These are phyloP conservation scores for Cladosporium sp. DNA, from an alignment of 2,329 filamentous ascomycete species.

Conservation along the genomic window DNA sequence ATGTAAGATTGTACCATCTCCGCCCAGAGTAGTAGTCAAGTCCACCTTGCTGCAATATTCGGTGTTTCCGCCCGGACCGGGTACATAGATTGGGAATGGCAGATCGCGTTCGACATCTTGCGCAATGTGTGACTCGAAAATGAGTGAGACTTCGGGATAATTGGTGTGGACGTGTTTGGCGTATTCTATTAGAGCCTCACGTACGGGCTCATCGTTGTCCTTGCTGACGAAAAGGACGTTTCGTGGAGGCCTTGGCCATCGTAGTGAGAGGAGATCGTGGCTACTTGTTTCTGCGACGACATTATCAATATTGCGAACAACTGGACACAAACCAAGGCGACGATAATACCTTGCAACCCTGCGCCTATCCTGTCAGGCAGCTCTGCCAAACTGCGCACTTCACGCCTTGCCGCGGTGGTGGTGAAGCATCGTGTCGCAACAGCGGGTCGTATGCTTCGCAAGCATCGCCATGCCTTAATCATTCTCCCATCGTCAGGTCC, in stretches of 20 bases:
- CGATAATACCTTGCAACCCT: slow-evolving; percentile 55
- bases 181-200: slow-evolving; percentile 55
- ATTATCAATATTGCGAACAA: slow-evolving; percentile 20
- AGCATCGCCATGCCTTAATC: slow-evolving; percentile 25
- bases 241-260: slow-evolving; percentile 64
- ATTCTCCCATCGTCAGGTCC: slow-evolving; percentile 27
- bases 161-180: slow-evolving; percentile 68
- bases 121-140: slow-evolving; percentile 77
- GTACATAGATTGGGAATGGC: slow-evolving; percentile 66
- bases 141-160: slow-evolving; percentile 75
- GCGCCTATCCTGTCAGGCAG: slow-evolving; percentile 58
- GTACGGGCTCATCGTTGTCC: slow-evolving; percentile 53
- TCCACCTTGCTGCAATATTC: slow-evolving; percentile 75
- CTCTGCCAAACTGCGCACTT: slow-evolving; percentile 49
- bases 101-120: slow-evolving; percentile 65
- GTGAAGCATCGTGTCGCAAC: slow-evolving; percentile 44
- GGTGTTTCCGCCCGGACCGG: slow-evolving; percentile 18
- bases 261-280: slow-evolving; percentile 60
- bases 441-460: slow-evolving; percentile 16
- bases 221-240: slow-evolving; percentile 69
- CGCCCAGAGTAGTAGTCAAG: slow-evolving; percentile 82
- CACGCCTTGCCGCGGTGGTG: slow-evolving; percentile 39
- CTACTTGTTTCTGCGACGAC: slow-evolving; percentile 49
- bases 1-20: slow-evolving; percentile 85
- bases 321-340: neutral